Evolutionary conservation across 257 asterid species (phyloP), one percentile per base, ranked within the genome.

Genomic region (Paraleonurus japonicus): DNA sequence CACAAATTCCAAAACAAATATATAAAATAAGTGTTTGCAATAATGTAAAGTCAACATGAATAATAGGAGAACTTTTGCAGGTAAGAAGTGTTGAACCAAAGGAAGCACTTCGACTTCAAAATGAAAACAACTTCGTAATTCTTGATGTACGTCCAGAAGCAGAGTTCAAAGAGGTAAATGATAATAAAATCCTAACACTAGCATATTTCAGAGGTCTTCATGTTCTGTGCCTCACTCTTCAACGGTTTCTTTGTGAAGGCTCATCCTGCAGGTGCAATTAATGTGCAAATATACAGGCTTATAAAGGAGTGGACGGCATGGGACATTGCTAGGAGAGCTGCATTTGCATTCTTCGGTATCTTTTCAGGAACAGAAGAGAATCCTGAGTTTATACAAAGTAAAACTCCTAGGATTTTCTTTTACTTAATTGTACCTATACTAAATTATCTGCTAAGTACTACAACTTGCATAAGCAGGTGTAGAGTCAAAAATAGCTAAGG

Each of bases 241-340:
- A 39, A 61, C 64, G 17, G 7, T 77, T 75, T 74, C 39, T 32
- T 65, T 73, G 61, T 70, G 53, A 67, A 91, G 98, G 96, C 79
- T 65, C 98, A 91, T 81, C 96, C 98, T 23, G 89, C 86, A 61
- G 98, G 96, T 57, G 97, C 98, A 19, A 81, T 94, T 30, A 90
- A 90, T 80, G 97, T 90, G 79, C 95, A 94, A 84, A 87, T 94
- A 78, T 94, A 90, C 69, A 84, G 98, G 85, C 95, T 94, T 50
- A 94, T 94, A 76, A 94, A 94, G 86, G 98, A 94, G 74, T 94
- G 98, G 98, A 91, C 97, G 10, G 95, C 98, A 8, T 94, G 98
- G 97, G 98, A 94, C 81, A 94, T 94, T 69, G 92, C 97, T 19
- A 83, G 98, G 77, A 81, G 98, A 48, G 96, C 85, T 63, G 98